These are phyloP conservation scores for Lactarius hatsudake DNA, from an alignment of 768 basidiomycete genomes.

Conservation along the genomic window DNA sequence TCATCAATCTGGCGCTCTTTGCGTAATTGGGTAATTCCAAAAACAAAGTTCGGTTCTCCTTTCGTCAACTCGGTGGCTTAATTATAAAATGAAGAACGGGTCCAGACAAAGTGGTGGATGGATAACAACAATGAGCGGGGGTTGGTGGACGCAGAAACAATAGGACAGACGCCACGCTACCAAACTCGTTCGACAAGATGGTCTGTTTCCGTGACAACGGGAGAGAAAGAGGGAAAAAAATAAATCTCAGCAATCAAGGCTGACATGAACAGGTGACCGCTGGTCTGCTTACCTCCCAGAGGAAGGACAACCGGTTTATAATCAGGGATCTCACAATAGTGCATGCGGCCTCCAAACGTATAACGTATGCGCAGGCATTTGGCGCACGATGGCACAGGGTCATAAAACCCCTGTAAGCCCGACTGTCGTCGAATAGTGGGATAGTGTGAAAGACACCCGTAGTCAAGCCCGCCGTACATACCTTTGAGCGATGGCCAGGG, in stretches of 20 bases:
- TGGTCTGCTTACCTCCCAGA: constrained; percentile 56
- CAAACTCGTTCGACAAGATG: constrained; percentile 20
- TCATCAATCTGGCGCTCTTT: neutral
- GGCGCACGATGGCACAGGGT: constrained; percentile 70
- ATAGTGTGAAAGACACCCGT: constrained; percentile 5
- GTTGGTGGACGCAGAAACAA: neutral
- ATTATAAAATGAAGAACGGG: constrained; percentile 15
- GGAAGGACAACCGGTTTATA: constrained; percentile 69
- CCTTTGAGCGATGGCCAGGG: constrained; percentile 73
- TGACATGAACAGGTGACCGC: constrained; percentile 9
- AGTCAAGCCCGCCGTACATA: constrained; percentile 43
- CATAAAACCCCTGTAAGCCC: constrained; percentile 83
- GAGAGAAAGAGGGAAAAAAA: neutral
- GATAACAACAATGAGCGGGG: constrained; percentile 17
- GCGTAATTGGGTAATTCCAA: constrained; percentile 1
- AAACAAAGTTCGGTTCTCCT: constrained; percentile 6
- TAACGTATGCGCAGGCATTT: constrained; percentile 75
- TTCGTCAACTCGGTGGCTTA: constrained; percentile 2
- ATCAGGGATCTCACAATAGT: constrained; percentile 77
- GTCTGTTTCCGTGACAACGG: constrained; percentile 24
- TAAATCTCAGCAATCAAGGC: constrained; percentile 12
- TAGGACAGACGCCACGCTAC: constrained; percentile 16
- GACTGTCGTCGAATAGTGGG: constrained; percentile 40
- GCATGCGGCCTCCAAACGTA: constrained; percentile 66
- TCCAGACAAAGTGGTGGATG: constrained; percentile 6